Evolutionary conservation across 1,139 yeast species (phyloP), one percentile per base, ranked within the genome.

Genomic region (Hemisphaericaspora subhashii): DNA sequence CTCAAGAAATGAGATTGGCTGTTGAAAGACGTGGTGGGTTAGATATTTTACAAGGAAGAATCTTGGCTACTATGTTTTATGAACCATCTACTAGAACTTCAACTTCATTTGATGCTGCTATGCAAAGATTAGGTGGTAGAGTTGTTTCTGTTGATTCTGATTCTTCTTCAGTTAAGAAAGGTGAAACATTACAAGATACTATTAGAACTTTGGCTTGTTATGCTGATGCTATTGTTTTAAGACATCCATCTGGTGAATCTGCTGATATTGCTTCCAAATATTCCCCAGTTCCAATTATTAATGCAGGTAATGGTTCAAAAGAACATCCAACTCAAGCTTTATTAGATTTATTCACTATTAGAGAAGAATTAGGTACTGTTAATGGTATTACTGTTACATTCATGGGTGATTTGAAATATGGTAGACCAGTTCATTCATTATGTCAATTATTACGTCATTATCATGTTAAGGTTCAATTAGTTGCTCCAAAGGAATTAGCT

Each of bases 321-420:
- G 98, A 92, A 72, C 99, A 92, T 67, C 99, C 99, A 55, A 87
- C 98, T 20, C 99, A 94, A 70, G 98, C 98, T 2, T 85, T 94
- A 72, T 75, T 94, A 56, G 99, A 94, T 61, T 74, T 94, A 66
- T 94, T 92, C 77, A 94, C 99, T 41, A 94, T 94, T 55, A 86
- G 99, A 71, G 99, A 94, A 69, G 99, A 94, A 70, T 77, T 94
- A 52, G 99, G 99, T 62, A 88, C 98, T 43, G 98, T 94, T 38
- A 94, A 94, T 62, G 98, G 98, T 61, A 85, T 94, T 58, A 89
- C 96, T 33, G 94, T 94, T 50, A 94, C 99, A 7, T 94, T 94
- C 66, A 90, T 94, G 96, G 99, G 99, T 60, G 99, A 94, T 63
- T 79, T 94, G 77, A 88, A 88, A 66, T 87, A 88, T 59, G 98